Evolutionary conservation across 495 filamentous ascomycete species (phyloP).

Genomic region (Coniosporium apollinis): DNA sequence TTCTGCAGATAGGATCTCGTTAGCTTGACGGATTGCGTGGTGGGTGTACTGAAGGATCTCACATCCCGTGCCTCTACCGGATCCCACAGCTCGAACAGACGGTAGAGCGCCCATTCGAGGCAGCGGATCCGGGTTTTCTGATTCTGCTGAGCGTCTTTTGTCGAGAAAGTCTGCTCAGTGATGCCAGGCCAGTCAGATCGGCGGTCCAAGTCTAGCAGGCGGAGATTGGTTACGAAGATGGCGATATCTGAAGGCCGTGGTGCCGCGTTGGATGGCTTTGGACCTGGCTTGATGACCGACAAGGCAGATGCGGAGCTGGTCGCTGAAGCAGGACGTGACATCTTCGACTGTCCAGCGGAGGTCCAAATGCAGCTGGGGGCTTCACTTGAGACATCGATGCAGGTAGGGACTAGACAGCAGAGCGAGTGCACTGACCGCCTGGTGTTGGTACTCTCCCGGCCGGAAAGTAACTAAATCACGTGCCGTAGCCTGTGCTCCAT

Average conservation of each 20-base stretch:
- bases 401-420: too few species aligned
- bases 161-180: conserved; percentile 42
- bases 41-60: conserved; percentile 7
- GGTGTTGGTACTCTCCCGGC: too few species aligned
- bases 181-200: conserved; percentile 63
- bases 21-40: background rate
- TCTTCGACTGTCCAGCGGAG: background rate
- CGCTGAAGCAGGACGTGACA: background rate
- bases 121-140: conserved; percentile 63
- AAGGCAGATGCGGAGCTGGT: background rate
- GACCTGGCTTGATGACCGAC: background rate
- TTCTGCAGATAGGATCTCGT: conserved; percentile 35
- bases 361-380: background rate
- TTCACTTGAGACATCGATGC: too few species aligned
- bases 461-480: too few species aligned
- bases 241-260: conserved; percentile 33
- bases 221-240: conserved; percentile 67
- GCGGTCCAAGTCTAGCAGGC: conserved; percentile 59
- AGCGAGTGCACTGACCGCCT: too few species aligned
- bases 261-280: background rate
- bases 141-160: conserved; percentile 47
- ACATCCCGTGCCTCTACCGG: conserved; percentile 54
- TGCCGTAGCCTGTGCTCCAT: too few species aligned
- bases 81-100: conserved; percentile 70
- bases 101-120: conserved; percentile 73